Conservation (phyloP, 2,329 filamentous ascomycete genomes). For the Diaporthe vaccinii region DNA sequence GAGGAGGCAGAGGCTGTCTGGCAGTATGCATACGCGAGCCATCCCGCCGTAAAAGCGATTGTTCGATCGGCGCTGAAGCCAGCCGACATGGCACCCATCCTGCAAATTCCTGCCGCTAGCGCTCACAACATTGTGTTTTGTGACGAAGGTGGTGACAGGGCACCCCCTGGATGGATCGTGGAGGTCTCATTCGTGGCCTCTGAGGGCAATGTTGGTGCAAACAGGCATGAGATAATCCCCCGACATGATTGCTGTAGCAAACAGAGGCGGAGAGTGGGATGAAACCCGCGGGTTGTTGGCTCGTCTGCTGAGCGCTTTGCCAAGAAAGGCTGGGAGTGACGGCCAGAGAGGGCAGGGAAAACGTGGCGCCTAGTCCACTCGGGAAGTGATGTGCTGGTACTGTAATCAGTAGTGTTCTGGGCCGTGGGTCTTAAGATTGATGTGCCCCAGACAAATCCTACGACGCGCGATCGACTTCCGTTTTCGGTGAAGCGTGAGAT, state of each 20-base stretch:
- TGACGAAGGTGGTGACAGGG: constrained; percentile 20
- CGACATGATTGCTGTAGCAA: constrained; percentile 35
- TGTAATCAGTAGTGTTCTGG: constrained; percentile 37
- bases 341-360: constrained; percentile 30
- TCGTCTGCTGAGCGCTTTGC: constrained; percentile 11
- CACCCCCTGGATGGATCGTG: constrained; percentile 14
- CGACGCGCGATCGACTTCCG: constrained; percentile 40
- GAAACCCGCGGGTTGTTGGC: constrained; percentile 26
- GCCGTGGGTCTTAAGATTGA: constrained; percentile 32
- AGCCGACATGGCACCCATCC: constrained; percentile 37
- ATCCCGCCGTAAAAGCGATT: background rate
- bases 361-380: constrained; percentile 15
- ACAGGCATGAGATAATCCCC: constrained; percentile 13
- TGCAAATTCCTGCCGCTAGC: constrained; percentile 24
- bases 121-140: constrained; percentile 32
- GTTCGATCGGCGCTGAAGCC: constrained; percentile 37
- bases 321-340: constrained; percentile 22
- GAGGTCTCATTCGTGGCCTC: constrained; percentile 26
- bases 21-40: constrained; percentile 19
- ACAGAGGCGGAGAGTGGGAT: constrained; percentile 24
- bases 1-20: constrained; percentile 19
- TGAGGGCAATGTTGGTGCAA: constrained; percentile 20
- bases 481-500: constrained; percentile 36
- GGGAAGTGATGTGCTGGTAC: constrained; percentile 5
- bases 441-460: constrained; percentile 36